Conservation (phyloP, 768 basidiomycete species). For the Auricularia sp. region DNA sequence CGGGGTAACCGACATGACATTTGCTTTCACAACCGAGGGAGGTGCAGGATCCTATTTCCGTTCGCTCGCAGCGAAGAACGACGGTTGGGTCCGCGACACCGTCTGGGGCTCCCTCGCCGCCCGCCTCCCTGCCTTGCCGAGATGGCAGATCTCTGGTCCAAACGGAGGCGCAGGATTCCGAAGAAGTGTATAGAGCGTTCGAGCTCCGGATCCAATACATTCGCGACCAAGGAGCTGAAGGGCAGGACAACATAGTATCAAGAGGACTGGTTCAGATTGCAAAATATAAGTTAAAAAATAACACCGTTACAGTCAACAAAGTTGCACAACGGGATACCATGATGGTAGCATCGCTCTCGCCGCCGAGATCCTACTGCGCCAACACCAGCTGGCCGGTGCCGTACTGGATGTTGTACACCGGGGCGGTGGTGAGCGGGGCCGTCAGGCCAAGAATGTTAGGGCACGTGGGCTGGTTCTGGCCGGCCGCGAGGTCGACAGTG, state of each 20-base stretch:
- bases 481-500: neutral
- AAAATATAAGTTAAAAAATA: neutral
- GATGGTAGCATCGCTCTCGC: neutral
- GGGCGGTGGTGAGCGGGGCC: neutral
- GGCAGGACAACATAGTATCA: neutral
- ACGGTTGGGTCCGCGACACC: neutral
- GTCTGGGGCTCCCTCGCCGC: neutral
- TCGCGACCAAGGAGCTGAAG: no score
- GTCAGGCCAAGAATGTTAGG: neutral
- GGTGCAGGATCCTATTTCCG: neutral
- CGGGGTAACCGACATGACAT: neutral
- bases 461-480: constrained; percentile 1
- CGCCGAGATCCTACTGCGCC: neutral
- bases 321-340: neutral
- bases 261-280: neutral
- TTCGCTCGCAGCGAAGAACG: neutral
- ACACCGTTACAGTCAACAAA: neutral
- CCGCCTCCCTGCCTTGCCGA: neutral
- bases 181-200: neutral
- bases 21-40: neutral
- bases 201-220: no score
- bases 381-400: neutral
- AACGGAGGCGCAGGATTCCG: neutral
- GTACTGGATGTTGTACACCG: constrained; percentile 1
- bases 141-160: neutral